Percentiles rank a stretch among this genome's conserved stretches.
Conservation (phyloP, 2,329 filamentous ascomycete species). For the Claviceps citrina region DNA sequence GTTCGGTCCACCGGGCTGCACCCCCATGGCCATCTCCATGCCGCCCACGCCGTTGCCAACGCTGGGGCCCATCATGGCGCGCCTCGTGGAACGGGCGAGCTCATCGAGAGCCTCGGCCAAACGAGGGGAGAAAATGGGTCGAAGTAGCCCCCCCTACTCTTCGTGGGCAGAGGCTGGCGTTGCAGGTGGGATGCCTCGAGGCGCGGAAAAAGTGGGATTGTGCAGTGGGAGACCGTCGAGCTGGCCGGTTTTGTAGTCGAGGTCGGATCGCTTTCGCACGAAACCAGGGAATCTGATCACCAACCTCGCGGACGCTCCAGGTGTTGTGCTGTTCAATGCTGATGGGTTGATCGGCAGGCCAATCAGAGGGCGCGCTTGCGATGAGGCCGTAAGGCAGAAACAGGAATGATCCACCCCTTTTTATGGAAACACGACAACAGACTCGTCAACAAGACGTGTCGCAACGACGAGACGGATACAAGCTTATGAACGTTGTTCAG, state of each 20-base stretch:
- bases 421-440: no score
- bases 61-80: conserved; percentile 27
- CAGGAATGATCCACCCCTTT: not conserved
- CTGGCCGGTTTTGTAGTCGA: no score
- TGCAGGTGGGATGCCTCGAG: no score
- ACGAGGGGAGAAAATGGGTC: conserved; percentile 10
- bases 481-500: no score
- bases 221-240: no score
- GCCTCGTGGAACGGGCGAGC: conserved; percentile 19
- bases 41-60: conserved; percentile 30
- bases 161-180: no score
- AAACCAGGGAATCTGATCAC: no score
- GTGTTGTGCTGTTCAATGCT: conserved; percentile 8
- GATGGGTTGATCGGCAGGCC: conserved; percentile 8
- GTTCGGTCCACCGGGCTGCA: conserved; percentile 31
- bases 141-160: no score
- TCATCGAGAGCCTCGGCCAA: conserved; percentile 21
- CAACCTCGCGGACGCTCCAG: conserved; percentile 10
- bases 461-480: no score
- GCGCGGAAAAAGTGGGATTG: no score
- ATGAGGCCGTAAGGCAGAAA: conserved; percentile 26
- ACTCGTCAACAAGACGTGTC: no score
- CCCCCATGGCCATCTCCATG: conserved; percentile 31
- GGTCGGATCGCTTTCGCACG: no score
- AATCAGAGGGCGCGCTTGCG: conserved; percentile 13